A percentile compares a stretch with the other conserved stretches of the same genome.
Conservation (phyloP, 164 flowering plant species). For the Vitis riparia region DNA sequence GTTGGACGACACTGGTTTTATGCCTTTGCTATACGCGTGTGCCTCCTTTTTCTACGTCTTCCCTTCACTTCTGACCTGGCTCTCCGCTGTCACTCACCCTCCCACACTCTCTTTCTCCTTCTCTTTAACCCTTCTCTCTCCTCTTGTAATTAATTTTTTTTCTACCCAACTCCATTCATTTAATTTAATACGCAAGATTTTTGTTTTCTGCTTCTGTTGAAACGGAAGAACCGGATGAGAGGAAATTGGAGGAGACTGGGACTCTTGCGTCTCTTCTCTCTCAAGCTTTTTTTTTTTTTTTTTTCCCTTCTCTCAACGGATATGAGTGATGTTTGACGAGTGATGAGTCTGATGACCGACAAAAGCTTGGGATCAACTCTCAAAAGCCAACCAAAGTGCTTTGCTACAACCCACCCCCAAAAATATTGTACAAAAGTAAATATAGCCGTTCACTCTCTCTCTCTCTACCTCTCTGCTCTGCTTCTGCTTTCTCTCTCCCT, state of each 20-base stretch:
- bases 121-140: not conserved
- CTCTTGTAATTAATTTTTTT: no score
- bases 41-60: not conserved
- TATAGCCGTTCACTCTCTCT: slow-evolving; percentile 5
- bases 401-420: not conserved
- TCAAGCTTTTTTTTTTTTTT: no score
- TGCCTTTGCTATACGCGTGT: not conserved
- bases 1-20: not conserved
- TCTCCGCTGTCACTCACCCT: slow-evolving; percentile 16
- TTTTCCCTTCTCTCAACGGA: no score
- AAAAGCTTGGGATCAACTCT: slow-evolving; percentile 6
- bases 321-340: not conserved
- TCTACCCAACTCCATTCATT: no score
- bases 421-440: slow-evolving; percentile 2
- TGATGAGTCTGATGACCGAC: slow-evolving; percentile 20
- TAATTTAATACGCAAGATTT: no score
- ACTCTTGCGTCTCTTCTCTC: no score
- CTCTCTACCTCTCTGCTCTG: not conserved
- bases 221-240: no score
- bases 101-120: slow-evolving; percentile 6
- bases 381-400: slow-evolving; percentile 6
- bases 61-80: slow-evolving; percentile 14
- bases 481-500: slow-evolving; percentile 7
- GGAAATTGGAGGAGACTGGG: no score
- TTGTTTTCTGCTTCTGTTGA: no score